A percentile compares a stretch with the other conserved stretches of the same genome.
phyloP scores from a whole-genome alignment of 2,329 filamentous ascomycete species.

The Ceratocystis ficicola region DNA sequence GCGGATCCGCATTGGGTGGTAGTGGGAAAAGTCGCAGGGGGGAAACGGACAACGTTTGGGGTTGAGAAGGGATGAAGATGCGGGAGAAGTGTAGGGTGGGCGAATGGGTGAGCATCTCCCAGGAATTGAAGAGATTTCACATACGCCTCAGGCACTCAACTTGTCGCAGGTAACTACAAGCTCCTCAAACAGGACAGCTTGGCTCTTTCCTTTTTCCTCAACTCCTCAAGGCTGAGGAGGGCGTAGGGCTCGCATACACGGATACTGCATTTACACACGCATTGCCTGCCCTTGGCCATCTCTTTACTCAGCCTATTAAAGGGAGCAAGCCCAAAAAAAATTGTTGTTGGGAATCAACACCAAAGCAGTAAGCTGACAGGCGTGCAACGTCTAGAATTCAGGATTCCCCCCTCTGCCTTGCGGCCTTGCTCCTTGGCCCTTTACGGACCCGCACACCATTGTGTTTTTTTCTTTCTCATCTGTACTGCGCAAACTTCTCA shows the following conservation, averaged over 20 bases:
- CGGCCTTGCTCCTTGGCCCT: background rate
- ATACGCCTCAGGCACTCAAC: background rate
- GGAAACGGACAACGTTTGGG: background rate
- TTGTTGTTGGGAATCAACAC: slow-evolving; percentile 5
- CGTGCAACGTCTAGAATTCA: background rate
- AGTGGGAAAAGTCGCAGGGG: slow-evolving; percentile 17
- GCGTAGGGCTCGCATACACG: slow-evolving; percentile 1
- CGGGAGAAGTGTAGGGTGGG: background rate
- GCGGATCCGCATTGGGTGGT: slow-evolving; percentile 18
- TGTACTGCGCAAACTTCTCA: background rate
- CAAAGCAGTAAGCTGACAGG: slow-evolving; percentile 8
- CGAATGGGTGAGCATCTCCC: background rate
- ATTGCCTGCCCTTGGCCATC: background rate
- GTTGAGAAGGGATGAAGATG: background rate
- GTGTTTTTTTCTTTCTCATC: background rate
- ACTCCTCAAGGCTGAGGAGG: background rate
- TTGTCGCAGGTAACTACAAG: background rate
- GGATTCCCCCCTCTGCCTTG: background rate
- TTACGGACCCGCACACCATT: background rate
- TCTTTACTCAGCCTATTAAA: slow-evolving; percentile 1
- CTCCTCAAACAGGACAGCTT: background rate
- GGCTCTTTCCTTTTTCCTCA: background rate
- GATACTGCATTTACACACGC: background rate
- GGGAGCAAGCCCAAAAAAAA: slow-evolving; percentile 7
- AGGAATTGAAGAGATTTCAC: background rate